Base-by-base conservation (phyloP, 441 rosid species). In the Eutrema salsugineum region DNA sequence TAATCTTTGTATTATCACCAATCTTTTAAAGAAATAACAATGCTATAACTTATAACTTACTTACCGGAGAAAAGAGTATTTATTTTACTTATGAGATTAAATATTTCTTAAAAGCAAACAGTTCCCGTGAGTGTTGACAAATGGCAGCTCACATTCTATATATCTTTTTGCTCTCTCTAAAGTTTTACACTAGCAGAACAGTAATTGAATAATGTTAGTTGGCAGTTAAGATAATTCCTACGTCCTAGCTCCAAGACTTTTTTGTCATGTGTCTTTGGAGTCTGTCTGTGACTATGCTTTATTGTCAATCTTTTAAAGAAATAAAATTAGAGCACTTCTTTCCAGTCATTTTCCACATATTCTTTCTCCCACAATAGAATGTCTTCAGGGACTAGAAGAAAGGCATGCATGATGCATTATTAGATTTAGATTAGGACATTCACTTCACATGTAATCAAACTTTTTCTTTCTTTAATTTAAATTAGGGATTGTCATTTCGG, bases 91-190 rank as follows among this genome's bases (percentile, higher is more conserved):
- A 33, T 33, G 36, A 33, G 8, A 33, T 24, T 39, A 11, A 3
- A 3, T 39, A 12, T 10, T 28, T 40, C 2, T 44, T 33, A 22
- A 24, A 54, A 70, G 40, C 4, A 49, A 70, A 49, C 19, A 56
- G 14, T 46, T 56, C 22, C 36, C 66, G 71, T 72, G 71, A 72
- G 35, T 64, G 51, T 44, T 46, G 77, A 36, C 77, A 72, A 65
- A 57, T 72, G 59, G 71, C 59, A 72, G 59, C 43, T 73, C 77
- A 28, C 44, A 28, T 55, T 36, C 35, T 43, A 36, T 56, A 12
- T 30, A 5, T 5, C 33, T n/a, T 65, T 42, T 64, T 40, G 70
- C 22, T 44, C 40, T 54, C 44, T 65, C 53, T 14, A 65, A 71
- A 57, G 66, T 28, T 28, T 19, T 64, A 60, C 77, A 73, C 71